Conservation (phyloP, 805 yeast genomes). For the Hanseniaspora vineae region DNA sequence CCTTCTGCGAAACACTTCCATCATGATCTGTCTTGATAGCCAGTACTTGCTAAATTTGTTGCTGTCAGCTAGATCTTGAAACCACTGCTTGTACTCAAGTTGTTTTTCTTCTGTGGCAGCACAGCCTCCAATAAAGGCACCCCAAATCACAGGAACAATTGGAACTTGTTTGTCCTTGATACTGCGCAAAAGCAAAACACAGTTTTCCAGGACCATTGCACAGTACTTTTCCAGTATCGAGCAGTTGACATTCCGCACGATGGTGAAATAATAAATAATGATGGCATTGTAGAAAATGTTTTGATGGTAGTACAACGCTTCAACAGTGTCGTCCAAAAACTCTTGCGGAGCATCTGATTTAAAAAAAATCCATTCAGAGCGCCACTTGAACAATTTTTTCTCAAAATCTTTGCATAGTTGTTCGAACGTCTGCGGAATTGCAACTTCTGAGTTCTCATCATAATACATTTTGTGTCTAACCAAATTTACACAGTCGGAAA, state of each 20-base stretch:
- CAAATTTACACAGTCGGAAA: constrained; percentile 58
- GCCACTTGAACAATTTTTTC: constrained; percentile 48
- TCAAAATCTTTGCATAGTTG: constrained; percentile 27
- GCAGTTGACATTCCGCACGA: constrained; percentile 44
- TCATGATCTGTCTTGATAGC: constrained; percentile 76
- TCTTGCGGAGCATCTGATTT: constrained; percentile 15
- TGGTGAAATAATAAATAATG: constrained; percentile 55
- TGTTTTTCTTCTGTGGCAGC: constrained; percentile 53
- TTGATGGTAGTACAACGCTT: constrained; percentile 69
- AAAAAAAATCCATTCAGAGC: constrained; percentile 56
- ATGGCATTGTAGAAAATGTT: constrained; percentile 67
- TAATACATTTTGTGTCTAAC: constrained; percentile 49
- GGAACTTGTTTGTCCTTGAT: constrained; percentile 38
- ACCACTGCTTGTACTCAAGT: constrained; percentile 58
- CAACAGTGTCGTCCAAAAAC: constrained; percentile 30
- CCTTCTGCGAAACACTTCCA: constrained; percentile 75
- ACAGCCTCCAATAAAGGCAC: constrained; percentile 80
- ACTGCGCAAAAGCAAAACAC: constrained; percentile 47
- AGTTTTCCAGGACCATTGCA: constrained; percentile 44
- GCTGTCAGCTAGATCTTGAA: constrained; percentile 26
- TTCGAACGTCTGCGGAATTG: constrained; percentile 15
- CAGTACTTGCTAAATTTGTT: constrained; percentile 64
- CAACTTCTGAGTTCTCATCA: constrained; percentile 10
- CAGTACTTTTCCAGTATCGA: constrained; percentile 50
- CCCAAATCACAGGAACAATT: constrained; percentile 74